Evolutionary conservation across 2,329 filamentous ascomycete genomes (phyloP).

Genomic region (Penicillium fuscoglaucum): DNA sequence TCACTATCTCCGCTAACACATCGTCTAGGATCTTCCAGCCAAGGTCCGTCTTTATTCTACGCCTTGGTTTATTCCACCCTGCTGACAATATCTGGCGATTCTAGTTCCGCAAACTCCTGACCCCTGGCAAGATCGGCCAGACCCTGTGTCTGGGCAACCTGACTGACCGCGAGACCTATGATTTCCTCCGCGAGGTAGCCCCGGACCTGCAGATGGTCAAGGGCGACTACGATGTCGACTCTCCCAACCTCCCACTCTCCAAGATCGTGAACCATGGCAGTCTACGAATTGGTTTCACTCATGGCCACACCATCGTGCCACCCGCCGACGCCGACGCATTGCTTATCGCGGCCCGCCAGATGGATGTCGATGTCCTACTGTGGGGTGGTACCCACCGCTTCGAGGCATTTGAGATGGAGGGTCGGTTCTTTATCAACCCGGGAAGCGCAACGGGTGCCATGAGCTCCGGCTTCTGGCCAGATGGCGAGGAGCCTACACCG

Average conservation of each 20-base stretch:
- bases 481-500: constrained; percentile 71
- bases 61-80: not conserved
- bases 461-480: constrained; percentile 59
- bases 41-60: constrained; percentile 61
- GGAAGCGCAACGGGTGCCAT: constrained; percentile 68
- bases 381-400: constrained; percentile 71
- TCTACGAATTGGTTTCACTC: constrained; percentile 68
- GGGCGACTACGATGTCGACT: constrained; percentile 68
- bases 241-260: constrained; percentile 63
- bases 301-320: constrained; percentile 67
- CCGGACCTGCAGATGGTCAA: constrained; percentile 71
- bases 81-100: constrained; percentile 10
- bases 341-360: constrained; percentile 67
- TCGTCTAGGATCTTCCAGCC: constrained; percentile 71
- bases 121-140: constrained; percentile 79
- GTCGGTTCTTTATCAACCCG: constrained; percentile 70
- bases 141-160: constrained; percentile 78
- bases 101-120: constrained; percentile 82
- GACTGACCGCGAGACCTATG: constrained; percentile 76
- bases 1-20: constrained; percentile 21
- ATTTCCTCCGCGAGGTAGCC: constrained; percentile 73
- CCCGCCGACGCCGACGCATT: constrained; percentile 67
- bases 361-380: constrained; percentile 69
- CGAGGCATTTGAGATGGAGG: constrained; percentile 70
- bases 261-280: constrained; percentile 71